Base-by-base conservation (phyloP, 2,329 filamentous ascomycete genomes). In the Aspergillus intermedius region DNA sequence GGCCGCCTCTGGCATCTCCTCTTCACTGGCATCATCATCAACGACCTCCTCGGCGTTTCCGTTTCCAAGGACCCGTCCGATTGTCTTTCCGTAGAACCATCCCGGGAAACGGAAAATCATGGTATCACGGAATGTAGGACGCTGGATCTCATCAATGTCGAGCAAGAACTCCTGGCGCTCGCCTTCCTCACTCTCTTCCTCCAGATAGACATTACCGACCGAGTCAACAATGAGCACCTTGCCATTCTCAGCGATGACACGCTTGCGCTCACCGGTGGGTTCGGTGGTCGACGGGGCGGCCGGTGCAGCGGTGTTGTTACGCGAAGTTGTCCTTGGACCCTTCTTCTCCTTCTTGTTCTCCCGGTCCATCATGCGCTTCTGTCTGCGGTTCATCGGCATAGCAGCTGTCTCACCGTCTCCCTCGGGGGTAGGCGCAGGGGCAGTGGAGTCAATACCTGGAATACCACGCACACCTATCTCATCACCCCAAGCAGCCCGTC, bases 151-250 rank as follows among this genome's bases (percentile, higher is more conserved):
- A 51, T 90, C 81, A 62, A 96, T 83, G 66, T 98, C 91, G 51
- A 98, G 82, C 54, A 96, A 74, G 64, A 85, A 95, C 65, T 96
- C 88, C 57, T 87, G 81, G 28, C 82, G 79, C 48, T 87, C 82
- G 46, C 93, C 93, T 21, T 96, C 88, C 57, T 91, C 90, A 45
- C 89, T 88, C 60, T 88, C 80, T 64, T 95, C 88, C 70, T 97
- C 91, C n/a, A 98, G 77, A 64, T 88, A 98, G 10, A 98, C 93
- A 60, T 96, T 90, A 23, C 93, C 93, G 8, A 86, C 76, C 0
- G 88, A 88, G 70, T 98, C 91, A 3, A 98, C 93, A 48, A 98
- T 85, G 34, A 98, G 76, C 1, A 95, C 78, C 75, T 97, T 98
- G 57, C 93, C 93, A 61, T 98, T 98, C 75, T 95, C 87, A 2